Base-by-base conservation (phyloP, 768 basidiomycete genomes). In the Leucocoprinus leucothites region DNA sequence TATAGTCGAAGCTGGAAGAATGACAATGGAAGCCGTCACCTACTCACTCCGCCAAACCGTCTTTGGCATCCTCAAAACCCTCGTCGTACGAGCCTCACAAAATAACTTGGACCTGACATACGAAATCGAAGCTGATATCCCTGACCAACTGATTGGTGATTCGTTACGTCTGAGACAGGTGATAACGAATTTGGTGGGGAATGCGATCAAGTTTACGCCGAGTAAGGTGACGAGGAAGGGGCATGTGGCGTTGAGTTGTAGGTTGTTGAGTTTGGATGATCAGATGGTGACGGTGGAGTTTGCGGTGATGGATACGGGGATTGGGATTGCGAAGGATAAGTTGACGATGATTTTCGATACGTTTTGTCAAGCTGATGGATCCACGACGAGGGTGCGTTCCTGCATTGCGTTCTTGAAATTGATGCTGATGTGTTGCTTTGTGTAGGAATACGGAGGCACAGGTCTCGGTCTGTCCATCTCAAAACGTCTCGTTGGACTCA, bases 11-110 rank as follows among this genome's bases (percentile, higher is more conserved):
- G 97, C 96, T 38, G 97, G 97, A 43, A 89, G 96, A 11, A 99
- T 99, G 97, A 98, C 94, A 1, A 97, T 99, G 90, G 97, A 99
- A 72, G 88, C 92, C 25, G 96, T 98, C n/a, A 89, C 95, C 1
- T 99, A 96, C 73, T 98, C 95, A 9, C 80, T 98, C 25, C 89
- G 97, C n/a, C 88, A 94, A 62, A 96, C 93, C 2, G 93, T 98
- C 40, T 98, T 98, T 64, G 93, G 94, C 25, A 97, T 98, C 58
- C 82, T 98, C 65, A 99, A 99, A 75, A 98, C 96, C 0, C 82
- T 99, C 55, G 95, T 98, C 63, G 94, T 98, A 48, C 94, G 95
- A 44, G 97, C 96, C 1, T 91, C 94, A 0, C 95, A 98, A 70
- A 95, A 94, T 71, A 92, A 95, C 63, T 78, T 99, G 56, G 95